Evolutionary conservation across 129 eudicot genomes (phyloP), one percentile per base, ranked within the genome.

Genomic region (Lonicera japonica): DNA sequence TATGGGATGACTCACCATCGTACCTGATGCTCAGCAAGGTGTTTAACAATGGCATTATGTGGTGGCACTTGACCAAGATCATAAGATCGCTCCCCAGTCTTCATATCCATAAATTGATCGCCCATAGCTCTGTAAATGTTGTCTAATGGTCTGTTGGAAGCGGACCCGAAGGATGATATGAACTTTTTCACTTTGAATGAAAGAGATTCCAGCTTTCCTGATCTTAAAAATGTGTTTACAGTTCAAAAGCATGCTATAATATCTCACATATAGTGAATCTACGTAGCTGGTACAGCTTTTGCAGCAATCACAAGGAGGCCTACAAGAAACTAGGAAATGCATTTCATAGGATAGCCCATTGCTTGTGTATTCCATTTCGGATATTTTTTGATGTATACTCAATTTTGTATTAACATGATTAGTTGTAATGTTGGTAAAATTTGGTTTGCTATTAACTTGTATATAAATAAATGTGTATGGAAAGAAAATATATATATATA

Each of bases 1-100:
- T 43, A 43, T 56, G 65, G 54, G 56, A n/a, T 24, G 41, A 72
- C 67, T 67, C 74, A 70, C 75, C 77, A 39, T 65, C 80, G 50
- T 77, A 81, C 87, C 83, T 81, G 83, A 52, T 81, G 76, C 55
- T 57, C 65, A 57, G 56, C 50, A n/a, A 47, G 54, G 53, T 58
- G 43, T 64, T 48, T 58, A 8, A 58, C 18, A 39, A 36, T 50
- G 46, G 36, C 36, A 29, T 29, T 29, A 29, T 29, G 4, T 29
- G 36, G 51, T 46, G 47, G 69, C 18, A 56, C 21, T 13, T 58
- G 56, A 52, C 46, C 60, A 53, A 43, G 52, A 58, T 72, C 39
- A 21, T 20, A 54, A 9, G 25, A 54, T 65, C 19, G 56, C 61
- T 68, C 67, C 56, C 41, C 45, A 55, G 61, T 60, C 38, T 70